Evolutionary conservation across 345 rosid genomes (phyloP), one percentile per base, ranked within the genome.

Genomic region (Linum tenue): DNA sequence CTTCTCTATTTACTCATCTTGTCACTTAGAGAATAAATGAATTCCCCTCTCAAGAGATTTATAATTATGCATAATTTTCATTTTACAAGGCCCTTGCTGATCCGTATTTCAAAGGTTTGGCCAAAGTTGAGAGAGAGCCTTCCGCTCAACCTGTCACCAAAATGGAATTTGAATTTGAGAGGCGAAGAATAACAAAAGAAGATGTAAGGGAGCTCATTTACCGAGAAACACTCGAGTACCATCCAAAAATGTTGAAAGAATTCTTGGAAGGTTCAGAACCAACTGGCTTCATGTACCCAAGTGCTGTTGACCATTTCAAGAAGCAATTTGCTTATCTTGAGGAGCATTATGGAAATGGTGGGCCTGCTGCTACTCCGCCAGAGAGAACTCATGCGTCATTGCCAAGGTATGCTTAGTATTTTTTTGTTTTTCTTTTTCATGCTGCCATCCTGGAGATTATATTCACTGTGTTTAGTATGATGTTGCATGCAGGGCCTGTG

Each of bases 161-260:
- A 78, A 92, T 90, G 96, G 98, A 90, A 72, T 92, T 92, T 64
- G 98, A 92, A 77, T 92, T 92, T 64, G 98, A 92, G 84, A 90
- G 94, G 62, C 80, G 94, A 60, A 92, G 89, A 66, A 92, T 90
- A 56, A 86, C 96, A 17, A 87, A 90, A 77, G 97, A 92, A 66
- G 98, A 92, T 73, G 81, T 90, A 68, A 66, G 91, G 71, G 97
- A 90, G 75, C 81, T 92, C 62, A 87, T 92, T 55, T 92, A 87
- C 68, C 77, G 86, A 15, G 97, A 89, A 80, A 87, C 88, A 67
- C 79, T 92, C 12, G 98, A 92, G 67, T 92, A 92, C 76, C 98
- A 92, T 83, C 98, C 96, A 76, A 90, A 92, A 56, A 82, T 92
- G 56, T 92, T 85, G 2, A 88, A 88, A 79, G 97, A 92, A 78